Conservation (phyloP, 2,329 filamentous ascomycete genomes). For the Didymella pinodella region DNA sequence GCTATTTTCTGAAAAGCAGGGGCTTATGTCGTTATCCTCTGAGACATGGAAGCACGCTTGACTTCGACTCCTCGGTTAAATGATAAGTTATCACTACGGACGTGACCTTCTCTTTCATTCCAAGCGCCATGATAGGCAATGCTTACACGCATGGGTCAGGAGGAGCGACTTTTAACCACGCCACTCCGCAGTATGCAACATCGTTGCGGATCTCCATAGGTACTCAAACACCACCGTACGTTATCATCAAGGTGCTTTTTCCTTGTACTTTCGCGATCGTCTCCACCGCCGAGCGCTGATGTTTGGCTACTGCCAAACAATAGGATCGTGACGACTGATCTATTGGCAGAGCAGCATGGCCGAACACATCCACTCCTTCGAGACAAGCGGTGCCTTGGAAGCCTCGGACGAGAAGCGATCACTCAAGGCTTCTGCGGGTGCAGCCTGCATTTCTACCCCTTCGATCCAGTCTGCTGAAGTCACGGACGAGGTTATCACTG, state of each 20-base stretch:
- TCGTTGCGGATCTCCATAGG: not conserved
- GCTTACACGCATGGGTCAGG: not conserved
- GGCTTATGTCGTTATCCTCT: too few relatives aligned
- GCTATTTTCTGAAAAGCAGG: too few relatives aligned
- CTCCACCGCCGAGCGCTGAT: constrained; percentile 5
- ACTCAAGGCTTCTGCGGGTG: constrained; percentile 7
- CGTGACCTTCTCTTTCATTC: constrained; percentile 13
- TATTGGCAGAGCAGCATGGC: not conserved
- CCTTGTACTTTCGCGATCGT: not conserved
- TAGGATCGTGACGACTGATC: not conserved
- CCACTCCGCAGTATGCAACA: not conserved
- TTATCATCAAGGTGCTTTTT: not conserved
- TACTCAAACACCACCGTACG: not conserved
- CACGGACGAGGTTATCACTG: not conserved
- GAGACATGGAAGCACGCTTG: too few relatives aligned
- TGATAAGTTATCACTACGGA: constrained; percentile 8
- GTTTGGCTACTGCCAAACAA: not conserved
- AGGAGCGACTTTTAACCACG: not conserved
- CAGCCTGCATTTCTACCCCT: constrained; percentile 3
- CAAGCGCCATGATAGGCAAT: constrained; percentile 11
- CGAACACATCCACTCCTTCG: constrained; percentile 7
- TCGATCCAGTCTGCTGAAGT: not conserved
- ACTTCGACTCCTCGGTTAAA: not conserved
- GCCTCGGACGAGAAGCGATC: constrained; percentile 7
- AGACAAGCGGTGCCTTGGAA: constrained; percentile 6